A percentile compares a stretch with the other conserved stretches of the same genome.
Conservation (phyloP, 1,284 basidiomycete species). For the Malassezia arunalokei region DNA sequence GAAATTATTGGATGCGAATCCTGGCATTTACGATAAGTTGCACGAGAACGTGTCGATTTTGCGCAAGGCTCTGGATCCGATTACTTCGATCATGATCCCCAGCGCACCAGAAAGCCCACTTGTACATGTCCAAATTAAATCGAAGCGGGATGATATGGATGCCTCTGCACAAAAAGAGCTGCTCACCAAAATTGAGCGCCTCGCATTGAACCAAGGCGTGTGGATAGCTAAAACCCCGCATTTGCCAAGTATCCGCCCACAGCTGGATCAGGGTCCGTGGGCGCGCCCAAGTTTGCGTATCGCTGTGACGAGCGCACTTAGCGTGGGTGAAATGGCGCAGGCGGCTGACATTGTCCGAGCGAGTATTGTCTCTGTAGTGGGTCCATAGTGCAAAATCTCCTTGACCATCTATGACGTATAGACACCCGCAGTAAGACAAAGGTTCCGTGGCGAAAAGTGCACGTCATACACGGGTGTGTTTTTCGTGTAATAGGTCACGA, state of each 20-base stretch:
- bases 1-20: slow-evolving; percentile 55
- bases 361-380: slow-evolving; percentile 59
- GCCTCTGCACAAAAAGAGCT: slow-evolving; percentile 27
- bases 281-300: slow-evolving; percentile 69
- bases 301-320: slow-evolving; percentile 64
- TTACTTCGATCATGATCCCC: slow-evolving; percentile 65
- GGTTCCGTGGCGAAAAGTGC: slow-evolving; percentile 84
- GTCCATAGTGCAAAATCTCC: slow-evolving; percentile 11
- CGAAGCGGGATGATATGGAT: not conserved
- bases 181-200: slow-evolving; percentile 34
- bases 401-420: slow-evolving; percentile 16
- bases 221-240: slow-evolving; percentile 26
- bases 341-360: slow-evolving; percentile 64
- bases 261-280: slow-evolving; percentile 26
- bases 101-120: slow-evolving; percentile 73
- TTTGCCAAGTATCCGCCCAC: slow-evolving; percentile 30
- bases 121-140: slow-evolving; percentile 66
- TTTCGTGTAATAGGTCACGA: slow-evolving; percentile 87
- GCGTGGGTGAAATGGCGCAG: slow-evolving; percentile 82
- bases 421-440: slow-evolving; percentile 73
- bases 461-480: slow-evolving; percentile 81
- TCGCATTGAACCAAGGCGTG: slow-evolving; percentile 33
- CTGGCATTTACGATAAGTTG: slow-evolving; percentile 61
- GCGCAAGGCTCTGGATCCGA: slow-evolving; percentile 62
- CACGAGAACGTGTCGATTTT: slow-evolving; percentile 69